Base-by-base conservation (phyloP, 2,329 filamentous ascomycete genomes). In the Trichoderma sp. region DNA sequence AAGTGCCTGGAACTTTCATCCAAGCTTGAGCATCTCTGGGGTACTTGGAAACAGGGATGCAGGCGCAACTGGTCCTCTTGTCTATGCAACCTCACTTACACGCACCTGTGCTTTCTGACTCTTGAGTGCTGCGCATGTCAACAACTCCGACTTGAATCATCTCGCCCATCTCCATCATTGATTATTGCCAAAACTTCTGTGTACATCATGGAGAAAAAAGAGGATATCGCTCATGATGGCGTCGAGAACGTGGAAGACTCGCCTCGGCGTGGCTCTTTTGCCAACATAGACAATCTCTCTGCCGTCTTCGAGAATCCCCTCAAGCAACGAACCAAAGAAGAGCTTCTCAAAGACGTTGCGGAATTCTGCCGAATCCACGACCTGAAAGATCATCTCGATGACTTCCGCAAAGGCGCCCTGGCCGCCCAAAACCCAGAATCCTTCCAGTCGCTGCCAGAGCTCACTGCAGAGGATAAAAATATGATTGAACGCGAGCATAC, bases 301-400 rank as follows among this genome's bases (percentile, higher is more conserved):
- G 62, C 71, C 13, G 27, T 72, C 27, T 65, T 72, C 27, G 66
- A 72, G 31, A 72, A 72, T 24, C 71, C 71, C 1, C 71, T 72
- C 40, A 65, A 68, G n/a, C 58, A 61, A 11, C 64, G 66, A 29
- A 66, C 58, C 29, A 71, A 68, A 27, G 70, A 71, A 3, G 68
- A 72, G 35, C 67, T 72, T 5, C 10, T 71, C 6, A 60, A 33
- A 5, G 71, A 72, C 27, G 70, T 71, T 33, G 63, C 47, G 1
- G 68, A 58, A 7, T 72, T 72, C 68, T 70, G 67, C 60, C 63
- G 53, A 8, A 56, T 47, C 24, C 61, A 86, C 70, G 81, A 80
- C 53, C 78, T 91, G 67, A 74, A 77, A 0, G 83, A 88, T 49
- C 80, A 86, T 68, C 77, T 83, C 0, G 81, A 77, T 80, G 68